Conservation (phyloP, 2,329 filamentous ascomycete genomes). For the Colletotrichum aenigma region DNA sequence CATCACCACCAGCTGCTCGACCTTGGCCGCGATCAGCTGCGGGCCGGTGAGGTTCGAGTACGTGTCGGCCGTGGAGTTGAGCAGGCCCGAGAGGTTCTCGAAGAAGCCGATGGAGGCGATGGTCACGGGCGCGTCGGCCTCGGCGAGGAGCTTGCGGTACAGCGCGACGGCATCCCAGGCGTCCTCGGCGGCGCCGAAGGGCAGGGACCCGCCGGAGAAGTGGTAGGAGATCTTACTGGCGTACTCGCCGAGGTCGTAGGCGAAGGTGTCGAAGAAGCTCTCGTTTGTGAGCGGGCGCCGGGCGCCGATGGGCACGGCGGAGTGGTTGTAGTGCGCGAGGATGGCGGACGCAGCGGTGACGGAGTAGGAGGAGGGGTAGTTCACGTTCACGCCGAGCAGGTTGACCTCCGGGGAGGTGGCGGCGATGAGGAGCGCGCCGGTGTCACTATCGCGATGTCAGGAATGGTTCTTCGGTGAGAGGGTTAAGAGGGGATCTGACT, state of each 20-base stretch:
- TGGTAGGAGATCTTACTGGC: slow-evolving; percentile 49
- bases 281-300: slow-evolving; percentile 42
- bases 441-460: slow-evolving; percentile 34
- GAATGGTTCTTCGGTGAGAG: not conserved
- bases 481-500: slow-evolving; percentile 32
- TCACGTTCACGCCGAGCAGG: slow-evolving; percentile 45
- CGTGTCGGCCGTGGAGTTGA: slow-evolving; percentile 46
- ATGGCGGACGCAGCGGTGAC: slow-evolving; percentile 44
- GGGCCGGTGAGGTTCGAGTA: slow-evolving; percentile 42
- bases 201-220: slow-evolving; percentile 39
- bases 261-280: slow-evolving; percentile 47
- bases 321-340: slow-evolving; percentile 43
- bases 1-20: slow-evolving; percentile 55
- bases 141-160: slow-evolving; percentile 47
- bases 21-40: slow-evolving; percentile 46
- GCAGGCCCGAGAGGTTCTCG: slow-evolving; percentile 49
- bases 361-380: slow-evolving; percentile 45
- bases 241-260: slow-evolving; percentile 46
- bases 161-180: slow-evolving; percentile 46
- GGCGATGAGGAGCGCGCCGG: slow-evolving; percentile 45
- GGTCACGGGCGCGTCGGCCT: slow-evolving; percentile 46
- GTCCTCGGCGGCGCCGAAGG: slow-evolving; percentile 35
- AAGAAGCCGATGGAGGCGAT: slow-evolving; percentile 51
- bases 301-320: slow-evolving; percentile 39
- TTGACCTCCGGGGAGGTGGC: slow-evolving; percentile 38